These are phyloP conservation scores for Phytophthora pseudosyringae DNA, from an alignment of 352 stramenopile species.

Conservation along the genomic window DNA sequence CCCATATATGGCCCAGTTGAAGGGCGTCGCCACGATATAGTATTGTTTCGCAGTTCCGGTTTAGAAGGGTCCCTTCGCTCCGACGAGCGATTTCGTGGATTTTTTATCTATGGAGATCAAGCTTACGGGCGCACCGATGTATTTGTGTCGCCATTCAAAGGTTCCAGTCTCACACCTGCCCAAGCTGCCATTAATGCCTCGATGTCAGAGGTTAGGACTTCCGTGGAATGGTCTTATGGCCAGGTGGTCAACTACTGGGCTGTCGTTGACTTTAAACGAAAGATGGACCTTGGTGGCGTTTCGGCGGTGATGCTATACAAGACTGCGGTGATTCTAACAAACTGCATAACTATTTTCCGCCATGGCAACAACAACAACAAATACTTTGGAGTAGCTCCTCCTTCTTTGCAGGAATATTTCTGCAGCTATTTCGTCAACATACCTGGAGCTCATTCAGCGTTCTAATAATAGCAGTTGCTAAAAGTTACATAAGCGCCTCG, in stretches of 20 bases:
- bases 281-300: neutral
- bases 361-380: conserved; percentile 8
- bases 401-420: conserved; percentile 2
- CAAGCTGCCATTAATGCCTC: neutral
- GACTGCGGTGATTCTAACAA: neutral
- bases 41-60: neutral
- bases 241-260: neutral
- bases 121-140: neutral
- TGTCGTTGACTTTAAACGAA: neutral
- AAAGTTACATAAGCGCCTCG: neutral
- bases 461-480: neutral
- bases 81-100: neutral
- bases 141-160: neutral
- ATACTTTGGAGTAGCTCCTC: neutral
- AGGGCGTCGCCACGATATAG: neutral
- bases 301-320: neutral
- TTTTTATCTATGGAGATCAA: neutral
- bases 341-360: neutral
- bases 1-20: neutral
- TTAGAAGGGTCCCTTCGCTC: neutral
- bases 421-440: neutral
- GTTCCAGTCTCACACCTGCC: neutral
- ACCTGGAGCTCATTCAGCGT: neutral
- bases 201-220: neutral
- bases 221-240: neutral